These are phyloP conservation scores for Cladosporium cucumerinum DNA, from an alignment of 2,329 filamentous ascomycete genomes.

Conservation along the genomic window DNA sequence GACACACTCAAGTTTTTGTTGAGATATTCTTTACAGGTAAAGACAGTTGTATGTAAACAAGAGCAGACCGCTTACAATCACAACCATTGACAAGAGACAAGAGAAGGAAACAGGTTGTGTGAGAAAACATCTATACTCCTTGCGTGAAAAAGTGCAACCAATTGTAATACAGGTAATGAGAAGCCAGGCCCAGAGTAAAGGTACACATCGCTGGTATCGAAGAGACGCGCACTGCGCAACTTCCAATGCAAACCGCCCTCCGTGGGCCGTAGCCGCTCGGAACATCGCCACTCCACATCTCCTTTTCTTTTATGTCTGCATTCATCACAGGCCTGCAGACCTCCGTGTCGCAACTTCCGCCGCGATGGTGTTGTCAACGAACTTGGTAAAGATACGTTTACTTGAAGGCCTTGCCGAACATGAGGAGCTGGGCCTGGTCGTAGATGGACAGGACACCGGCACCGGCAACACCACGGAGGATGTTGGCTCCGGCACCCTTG, in stretches of 20 bases:
- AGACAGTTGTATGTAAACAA: background rate
- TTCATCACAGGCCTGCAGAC: slow-evolving; percentile 33
- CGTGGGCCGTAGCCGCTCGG: slow-evolving; percentile 9
- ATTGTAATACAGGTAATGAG: slow-evolving; percentile 36
- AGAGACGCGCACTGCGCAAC: slow-evolving; percentile 14
- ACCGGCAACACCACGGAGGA: slow-evolving; percentile 99
- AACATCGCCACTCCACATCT: slow-evolving; percentile 7
- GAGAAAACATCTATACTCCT: slow-evolving; percentile 30
- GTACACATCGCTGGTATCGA: slow-evolving; percentile 17
- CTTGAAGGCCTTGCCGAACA: slow-evolving; percentile 99
- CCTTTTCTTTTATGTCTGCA: slow-evolving; percentile 24
- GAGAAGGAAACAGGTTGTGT: background rate
- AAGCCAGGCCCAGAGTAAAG: slow-evolving; percentile 27
- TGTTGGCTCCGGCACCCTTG: slow-evolving; percentile 99
- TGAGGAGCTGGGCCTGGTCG: slow-evolving; percentile 97
- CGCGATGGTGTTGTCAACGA: slow-evolving; percentile 10
- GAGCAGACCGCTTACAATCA: background rate
- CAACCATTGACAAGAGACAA: background rate
- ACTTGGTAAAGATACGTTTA: slow-evolving; percentile 26
- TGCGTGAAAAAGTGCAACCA: slow-evolving; percentile 29
- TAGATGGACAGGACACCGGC: slow-evolving; percentile 99
- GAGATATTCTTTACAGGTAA: background rate
- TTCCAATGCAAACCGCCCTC: slow-evolving; percentile 16
- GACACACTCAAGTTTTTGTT: background rate
- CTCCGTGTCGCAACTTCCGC: slow-evolving; percentile 16